Base-by-base conservation (phyloP, 495 filamentous ascomycete species). In the Penicillium argentinense region DNA sequence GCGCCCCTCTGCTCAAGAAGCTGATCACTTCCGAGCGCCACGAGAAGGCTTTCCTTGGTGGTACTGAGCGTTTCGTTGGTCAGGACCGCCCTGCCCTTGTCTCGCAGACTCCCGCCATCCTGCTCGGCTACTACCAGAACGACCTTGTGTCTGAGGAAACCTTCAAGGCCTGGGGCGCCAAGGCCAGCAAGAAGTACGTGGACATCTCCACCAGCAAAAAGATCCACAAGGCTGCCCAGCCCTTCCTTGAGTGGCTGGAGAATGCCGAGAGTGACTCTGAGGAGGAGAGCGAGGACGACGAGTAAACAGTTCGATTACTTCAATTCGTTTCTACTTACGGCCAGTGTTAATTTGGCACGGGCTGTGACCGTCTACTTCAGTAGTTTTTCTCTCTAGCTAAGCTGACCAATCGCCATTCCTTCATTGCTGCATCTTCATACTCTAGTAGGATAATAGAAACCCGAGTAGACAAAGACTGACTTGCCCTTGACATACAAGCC, bases 121-220 rank as follows among this genome's bases (percentile, higher is more conserved):
- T 97, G 46, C 77, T 93, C 57, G 77, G 81, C 54, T 87, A 88
- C 74, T 97, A 96, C 67, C 77, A 96, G 71, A 74, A 89, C 48
- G 92, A 97, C 45, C 78, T 98, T 38, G 69, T 95, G 51, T 80
- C 78, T 26, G 93, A 98, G 74, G 89, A 92, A 38, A 81, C 89
- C 21, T 78, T 95, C 64, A 90, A 85, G 71, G 84, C 85, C 43
- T 98, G 93, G 93, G 89, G 91, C 46, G 75, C 79, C 56, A 95
- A 92, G 78, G 89, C 91, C 24, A 95, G 89, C 81, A 96, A 95
- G 82, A 95, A 95, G 69, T 97, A 96, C 63, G 89, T 96, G 62
- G 93, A 97, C 56, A 62, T 92, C 26, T 53, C 82, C 32, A 92
- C 82, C 47, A 96, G 89, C 74, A 92, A 89, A 78, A 96, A 96